A percentile compares a stretch with the other conserved stretches of the same genome.
Evolutionary conservation across 306 rosid genomes (phyloP).

Genomic region (Begonia loranthoides): DNA sequence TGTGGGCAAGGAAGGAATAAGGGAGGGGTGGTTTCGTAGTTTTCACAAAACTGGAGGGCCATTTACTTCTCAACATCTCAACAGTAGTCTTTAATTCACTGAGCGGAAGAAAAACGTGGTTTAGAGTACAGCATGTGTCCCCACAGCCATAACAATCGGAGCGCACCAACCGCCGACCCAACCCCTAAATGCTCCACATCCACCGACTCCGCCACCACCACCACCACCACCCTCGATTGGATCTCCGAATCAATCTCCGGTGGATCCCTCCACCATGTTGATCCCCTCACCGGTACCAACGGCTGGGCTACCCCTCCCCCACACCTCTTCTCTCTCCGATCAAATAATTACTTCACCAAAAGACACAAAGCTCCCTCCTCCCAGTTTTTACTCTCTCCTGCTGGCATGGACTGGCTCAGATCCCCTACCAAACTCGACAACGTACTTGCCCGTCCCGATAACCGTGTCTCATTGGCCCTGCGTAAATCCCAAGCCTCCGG

Average conservation of each 20-base stretch:
- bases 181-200: conserved; percentile 14
- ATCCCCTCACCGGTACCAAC: conserved; percentile 50
- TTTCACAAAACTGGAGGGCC: conserved; percentile 7
- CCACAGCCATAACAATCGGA: conserved; percentile 22
- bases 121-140: conserved; percentile 29
- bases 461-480: conserved; percentile 45
- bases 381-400: conserved; percentile 57
- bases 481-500: conserved; percentile 42
- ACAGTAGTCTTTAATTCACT: background rate
- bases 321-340: conserved; percentile 59
- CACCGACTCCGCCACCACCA: conserved; percentile 21
- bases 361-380: conserved; percentile 57
- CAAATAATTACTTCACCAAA: conserved; percentile 35
- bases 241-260: conserved; percentile 37
- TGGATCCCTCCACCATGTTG: conserved; percentile 65
- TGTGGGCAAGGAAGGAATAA: background rate
- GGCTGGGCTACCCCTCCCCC: conserved; percentile 98
- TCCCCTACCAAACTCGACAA: conserved; percentile 62
- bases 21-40: conserved; percentile 11
- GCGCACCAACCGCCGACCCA: conserved; percentile 17
- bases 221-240: conserved; percentile 33
- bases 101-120: background rate
- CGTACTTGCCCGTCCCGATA: conserved; percentile 65
- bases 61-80: no score
- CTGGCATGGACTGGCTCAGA: conserved; percentile 82